phyloP scores from a whole-genome alignment of 805 yeast species.

The Saturnispora kantuleensis region DNA sequence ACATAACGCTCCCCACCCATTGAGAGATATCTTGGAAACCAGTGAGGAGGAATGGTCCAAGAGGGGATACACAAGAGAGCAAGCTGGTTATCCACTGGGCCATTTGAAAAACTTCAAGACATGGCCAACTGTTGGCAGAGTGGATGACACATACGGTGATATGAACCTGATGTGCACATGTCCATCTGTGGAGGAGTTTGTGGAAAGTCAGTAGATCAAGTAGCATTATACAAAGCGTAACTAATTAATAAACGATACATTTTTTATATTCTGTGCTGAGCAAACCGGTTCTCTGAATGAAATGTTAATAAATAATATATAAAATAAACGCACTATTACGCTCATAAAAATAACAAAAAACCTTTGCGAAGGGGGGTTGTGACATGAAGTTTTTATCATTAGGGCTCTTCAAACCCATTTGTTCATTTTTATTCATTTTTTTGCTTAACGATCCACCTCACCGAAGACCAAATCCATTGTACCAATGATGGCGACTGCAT shows the following conservation, averaged over 20 bases:
- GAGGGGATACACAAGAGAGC: constrained; percentile 85
- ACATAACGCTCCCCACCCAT: constrained; percentile 88
- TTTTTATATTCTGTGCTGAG: no score
- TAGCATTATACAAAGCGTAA: constrained; percentile 3
- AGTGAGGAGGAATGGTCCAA: constrained; percentile 59
- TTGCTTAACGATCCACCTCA: constrained; percentile 72
- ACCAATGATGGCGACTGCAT: constrained; percentile 89
- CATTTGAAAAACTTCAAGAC: constrained; percentile 65
- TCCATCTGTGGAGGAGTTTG: constrained; percentile 73
- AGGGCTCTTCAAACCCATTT: not conserved
- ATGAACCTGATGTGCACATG: constrained; percentile 88
- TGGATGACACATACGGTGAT: constrained; percentile 94
- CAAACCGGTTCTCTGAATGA: not conserved
- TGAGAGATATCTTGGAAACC: constrained; percentile 61
- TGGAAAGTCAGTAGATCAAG: constrained; percentile 16
- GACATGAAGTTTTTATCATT: not conserved
- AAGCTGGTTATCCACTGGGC: constrained; percentile 89
- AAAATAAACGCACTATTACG: not conserved
- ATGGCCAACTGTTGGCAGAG: constrained; percentile 92
- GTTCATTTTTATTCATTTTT: not conserved
- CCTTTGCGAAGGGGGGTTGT: not conserved
- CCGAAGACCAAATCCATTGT: constrained; percentile 94
- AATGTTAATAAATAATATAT: constrained; percentile 1
- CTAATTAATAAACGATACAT: not conserved
- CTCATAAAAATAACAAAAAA: not conserved